Base-by-base conservation (phyloP, 805 yeast species). In the Pichia thaimueangensis region DNA sequence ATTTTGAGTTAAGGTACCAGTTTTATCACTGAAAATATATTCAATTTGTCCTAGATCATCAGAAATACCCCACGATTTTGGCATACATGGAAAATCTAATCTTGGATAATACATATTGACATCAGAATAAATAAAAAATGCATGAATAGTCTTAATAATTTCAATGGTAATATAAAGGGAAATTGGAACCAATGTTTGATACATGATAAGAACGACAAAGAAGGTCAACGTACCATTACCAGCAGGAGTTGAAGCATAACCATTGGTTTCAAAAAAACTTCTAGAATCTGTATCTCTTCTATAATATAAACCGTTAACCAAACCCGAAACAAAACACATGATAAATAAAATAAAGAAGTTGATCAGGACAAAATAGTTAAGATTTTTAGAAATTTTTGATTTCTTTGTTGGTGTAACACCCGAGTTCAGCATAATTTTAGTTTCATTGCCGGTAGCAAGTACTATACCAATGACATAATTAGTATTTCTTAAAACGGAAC, bases 31-130 rank as follows among this genome's bases (percentile, higher is more conserved):
- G 60, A 84, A 84, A 32, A 84, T 73, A 57, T 82, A 84, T 59
- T 84, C 93, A 46, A 84, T 80, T 58, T 84, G 94, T 16, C 94
- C 94, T 49, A 84, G 69, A 59, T 84, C 94, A 62, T 84, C 94
- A 6, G 88, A 80, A 35, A 84, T 80, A 48, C 79, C 79, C 94
- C 94, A 84, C 1, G 89, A 74, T 53, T 83, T 82, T 3, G 94
- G 91, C 1, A 79, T 72, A 59, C 91, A 82, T 0, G 91, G 88
- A 55, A 76, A 81, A 60, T 85, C 88, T 36, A 82, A 63, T 42
- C 62, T 70, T 40, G 71, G 79, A 53, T 83, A 80, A 56, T 84
- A 85, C 82, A 84, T 78, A 45, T 74, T 69, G 22, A 70, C 64
- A 58, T 84, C 94, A 2, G 82, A 72, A 58, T 73, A 81, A 49